Evolutionary conservation across 345 rosid genomes (phyloP).

Genomic region (thale cress (Arabidopsis thaliana)): TAIR10.1 NC_003071.7:17096001-17096500

Average conservation of each 20-base stretch:
- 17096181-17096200: conserved; percentile 71
- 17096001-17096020: background rate
- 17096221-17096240: conserved; percentile 90
- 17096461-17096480: conserved; percentile 51
- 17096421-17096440: conserved; percentile 66
- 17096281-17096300: conserved; percentile 79
- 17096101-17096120: background rate
- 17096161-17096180: conserved; percentile 91
- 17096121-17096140: background rate
- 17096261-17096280: conserved; percentile 93
- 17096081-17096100: conserved; percentile 6
- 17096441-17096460: conserved; percentile 53
- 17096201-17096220: conserved; percentile 83
- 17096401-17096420: conserved; percentile 63
- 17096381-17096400: conserved; percentile 70
- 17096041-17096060: conserved; percentile 2
- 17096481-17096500: conserved; percentile 55
- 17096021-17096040: background rate
- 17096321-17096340: conserved; percentile 63
- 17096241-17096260: conserved; percentile 91
- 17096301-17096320: conserved; percentile 61
- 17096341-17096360: conserved; percentile 65
- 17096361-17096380: conserved; percentile 68
- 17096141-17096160: conserved; percentile 56
- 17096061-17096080: conserved; percentile 11